Conservation (phyloP, 805 yeast genomes). For the Citeromyces matritensis region DNA sequence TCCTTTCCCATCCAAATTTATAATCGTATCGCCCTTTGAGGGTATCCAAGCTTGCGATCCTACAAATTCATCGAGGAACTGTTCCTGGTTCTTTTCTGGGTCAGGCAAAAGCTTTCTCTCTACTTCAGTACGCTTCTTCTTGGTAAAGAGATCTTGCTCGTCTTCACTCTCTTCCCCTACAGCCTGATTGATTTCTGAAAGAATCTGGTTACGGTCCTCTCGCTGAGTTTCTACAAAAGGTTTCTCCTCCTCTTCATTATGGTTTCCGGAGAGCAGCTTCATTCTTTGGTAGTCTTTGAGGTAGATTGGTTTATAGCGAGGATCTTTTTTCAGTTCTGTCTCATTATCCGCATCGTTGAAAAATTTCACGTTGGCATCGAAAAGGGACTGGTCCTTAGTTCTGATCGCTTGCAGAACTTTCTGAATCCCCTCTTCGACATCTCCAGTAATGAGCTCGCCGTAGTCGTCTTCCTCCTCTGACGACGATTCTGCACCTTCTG, state of each 20-base stretch:
- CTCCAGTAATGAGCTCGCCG: constrained; percentile 79
- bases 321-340: constrained; percentile 12
- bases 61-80: constrained; percentile 61
- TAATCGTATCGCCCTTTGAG: constrained; percentile 39
- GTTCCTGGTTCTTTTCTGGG: constrained; percentile 46
- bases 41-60: constrained; percentile 86
- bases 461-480: constrained; percentile 79
- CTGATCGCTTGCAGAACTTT: constrained; percentile 60
- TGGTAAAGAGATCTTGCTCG: constrained; percentile 44
- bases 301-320: constrained; percentile 60
- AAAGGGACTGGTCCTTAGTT: constrained; percentile 46
- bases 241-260: constrained; percentile 34
- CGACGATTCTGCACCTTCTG: constrained; percentile 17
- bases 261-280: constrained; percentile 46
- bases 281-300: constrained; percentile 87
- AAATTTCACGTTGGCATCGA: constrained; percentile 58
- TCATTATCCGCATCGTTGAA: constrained; percentile 42
- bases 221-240: constrained; percentile 65
- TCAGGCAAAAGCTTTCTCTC: constrained; percentile 44
- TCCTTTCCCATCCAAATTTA: constrained; percentile 13
- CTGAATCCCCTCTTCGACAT: constrained; percentile 67
- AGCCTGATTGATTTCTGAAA: constrained; percentile 64
- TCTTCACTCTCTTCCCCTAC: constrained; percentile 31
- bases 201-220: constrained; percentile 60
- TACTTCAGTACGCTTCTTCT: constrained; percentile 17